These are phyloP conservation scores for Yamadazyma blattariae DNA, from an alignment of 1,139 yeast species.

Conservation along the genomic window DNA sequence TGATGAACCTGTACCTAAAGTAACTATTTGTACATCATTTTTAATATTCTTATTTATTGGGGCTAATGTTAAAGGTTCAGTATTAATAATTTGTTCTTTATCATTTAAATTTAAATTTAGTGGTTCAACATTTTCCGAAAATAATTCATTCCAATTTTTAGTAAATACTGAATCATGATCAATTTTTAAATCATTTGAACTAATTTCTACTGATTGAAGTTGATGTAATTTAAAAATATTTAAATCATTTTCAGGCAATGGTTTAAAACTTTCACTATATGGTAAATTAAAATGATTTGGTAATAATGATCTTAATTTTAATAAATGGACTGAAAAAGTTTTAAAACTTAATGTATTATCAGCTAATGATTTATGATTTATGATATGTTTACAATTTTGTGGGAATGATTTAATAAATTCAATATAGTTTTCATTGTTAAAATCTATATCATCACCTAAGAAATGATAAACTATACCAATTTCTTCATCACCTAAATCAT, in stretches of 20 bases:
- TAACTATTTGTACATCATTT: slow-evolving; percentile 65
- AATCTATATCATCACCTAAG: slow-evolving; percentile 62
- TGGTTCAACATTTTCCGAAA: slow-evolving; percentile 39
- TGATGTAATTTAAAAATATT: slow-evolving; percentile 25
- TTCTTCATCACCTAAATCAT: slow-evolving; percentile 31
- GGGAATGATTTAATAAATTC: slow-evolving; percentile 48
- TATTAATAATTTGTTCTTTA: slow-evolving; percentile 19
- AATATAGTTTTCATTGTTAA: slow-evolving; percentile 43
- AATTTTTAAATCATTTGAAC: slow-evolving; percentile 17
- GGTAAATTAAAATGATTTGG: slow-evolving; percentile 54
- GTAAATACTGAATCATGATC: slow-evolving; percentile 20
- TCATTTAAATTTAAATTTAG: slow-evolving; percentile 15
- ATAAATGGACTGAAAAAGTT: slow-evolving; percentile 50
- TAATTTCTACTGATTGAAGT: slow-evolving; percentile 29
- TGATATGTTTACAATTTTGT: slow-evolving; percentile 52
- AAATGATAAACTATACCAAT: slow-evolving; percentile 69
- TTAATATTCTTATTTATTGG: slow-evolving; percentile 21
- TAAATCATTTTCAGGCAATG: slow-evolving; percentile 15
- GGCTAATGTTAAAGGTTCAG: slow-evolving; percentile 20
- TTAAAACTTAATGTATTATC: slow-evolving; percentile 60
- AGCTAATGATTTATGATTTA: slow-evolving; percentile 66
- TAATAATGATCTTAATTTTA: slow-evolving; percentile 58
- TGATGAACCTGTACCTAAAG: slow-evolving; percentile 94
- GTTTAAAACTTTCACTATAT: slow-evolving; percentile 19
- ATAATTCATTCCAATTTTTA: slow-evolving; percentile 41